Evolutionary conservation across 495 filamentous ascomycete genomes (phyloP), one percentile per base, ranked within the genome.

Genomic region (Lasiosphaeria ovina): DNA sequence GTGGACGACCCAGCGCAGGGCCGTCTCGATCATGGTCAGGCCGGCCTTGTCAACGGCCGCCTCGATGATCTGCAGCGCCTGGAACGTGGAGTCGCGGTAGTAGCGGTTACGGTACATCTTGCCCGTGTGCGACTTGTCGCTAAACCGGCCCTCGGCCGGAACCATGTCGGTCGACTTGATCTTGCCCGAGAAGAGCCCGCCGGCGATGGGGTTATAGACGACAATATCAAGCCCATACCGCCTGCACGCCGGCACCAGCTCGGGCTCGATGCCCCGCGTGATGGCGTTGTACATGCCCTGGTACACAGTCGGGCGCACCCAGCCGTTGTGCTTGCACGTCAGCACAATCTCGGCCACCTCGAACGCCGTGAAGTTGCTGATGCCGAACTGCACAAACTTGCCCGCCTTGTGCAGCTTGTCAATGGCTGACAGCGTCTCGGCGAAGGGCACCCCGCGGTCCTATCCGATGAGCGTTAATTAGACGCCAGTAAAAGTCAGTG

Each of bases 301-400:
- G 67, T 87, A 89, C 35, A 90, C 76, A 3, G 81, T 88, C 31
- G 89, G 87, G 36, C 83, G 80, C 50, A 90, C 84, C 86, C 87
- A 91, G 45, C 85, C 85, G 62, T 88, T 85, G 75, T 89, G 84
- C 63, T 87, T 86, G 76, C 90, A 94, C n/a, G 87, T 85, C 57
- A 91, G 82, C 4, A 88, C 90, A 24, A 96, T 80, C 79, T 97
- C 93, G 3, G 93, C 93, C 9, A 97, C 91, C 73, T 97, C 92
- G 68, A 89, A 96, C 7, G 92, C 85, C 3, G 92, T 90, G 67
- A 85, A 96, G 74, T 97, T 97, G 57, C 83, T 87, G 63, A 97
- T 71, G 24, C 91, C 92, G 33, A 97, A 77, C 56, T 84, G 79
- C 16, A 90, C 85, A 69, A 97, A 97, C 67, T 93, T 96, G 50